Conservation (phyloP, 78 protist species). For the Creolimax fragrantissima region DNA sequence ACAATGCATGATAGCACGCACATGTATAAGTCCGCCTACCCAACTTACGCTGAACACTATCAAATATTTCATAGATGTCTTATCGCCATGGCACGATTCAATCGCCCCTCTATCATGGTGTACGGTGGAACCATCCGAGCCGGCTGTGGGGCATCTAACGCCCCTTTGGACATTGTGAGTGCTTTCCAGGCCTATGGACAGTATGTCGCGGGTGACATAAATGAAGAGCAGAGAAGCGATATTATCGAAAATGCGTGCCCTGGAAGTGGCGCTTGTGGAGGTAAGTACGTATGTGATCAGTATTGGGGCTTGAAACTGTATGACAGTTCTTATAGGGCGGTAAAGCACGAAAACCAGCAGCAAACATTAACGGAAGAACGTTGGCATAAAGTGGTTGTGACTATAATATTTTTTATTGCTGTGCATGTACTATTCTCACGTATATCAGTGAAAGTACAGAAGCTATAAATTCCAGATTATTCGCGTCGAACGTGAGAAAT, state of each 20-base stretch:
- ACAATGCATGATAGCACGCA: not conserved
- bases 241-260: conserved; percentile 53
- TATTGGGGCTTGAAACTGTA: too few species aligned
- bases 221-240: conserved; percentile 34
- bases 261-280: conserved; percentile 65
- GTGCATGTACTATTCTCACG: too few species aligned
- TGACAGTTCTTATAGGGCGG: too few species aligned
- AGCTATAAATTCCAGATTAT: too few species aligned
- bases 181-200: conserved; percentile 60
- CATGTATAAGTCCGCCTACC: not conserved
- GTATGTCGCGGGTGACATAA: conserved; percentile 39
- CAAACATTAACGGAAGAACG: too few species aligned
- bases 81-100: conserved; percentile 57
- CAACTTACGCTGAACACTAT: not conserved
- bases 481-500: too few species aligned
- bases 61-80: not conserved
- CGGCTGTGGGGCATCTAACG: conserved; percentile 26
- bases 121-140: conserved; percentile 77
- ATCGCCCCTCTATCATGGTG: conserved; percentile 52
- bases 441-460: too few species aligned
- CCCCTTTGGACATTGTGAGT: conserved; percentile 55
- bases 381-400: too few species aligned
- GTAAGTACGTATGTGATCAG: conserved; percentile 16
- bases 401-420: too few species aligned
- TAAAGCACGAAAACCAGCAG: too few species aligned